These are phyloP conservation scores for Myochromella boudieri DNA, from an alignment of 768 basidiomycete genomes.

Conservation along the genomic window DNA sequence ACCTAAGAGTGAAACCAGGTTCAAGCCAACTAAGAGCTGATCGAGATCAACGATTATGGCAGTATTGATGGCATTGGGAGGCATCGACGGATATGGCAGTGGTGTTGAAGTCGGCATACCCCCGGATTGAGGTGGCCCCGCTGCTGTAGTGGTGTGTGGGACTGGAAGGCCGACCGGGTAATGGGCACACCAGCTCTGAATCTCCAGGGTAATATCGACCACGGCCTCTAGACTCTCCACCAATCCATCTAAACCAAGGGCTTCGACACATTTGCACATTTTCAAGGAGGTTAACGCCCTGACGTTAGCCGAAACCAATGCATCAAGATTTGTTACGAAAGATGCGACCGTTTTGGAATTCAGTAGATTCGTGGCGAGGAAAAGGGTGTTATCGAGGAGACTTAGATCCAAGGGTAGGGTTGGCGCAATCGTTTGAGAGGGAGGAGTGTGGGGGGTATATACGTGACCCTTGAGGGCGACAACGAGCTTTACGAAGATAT, in stretches of 20 bases:
- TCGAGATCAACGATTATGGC: slow-evolving; percentile 25
- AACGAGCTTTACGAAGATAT: slow-evolving; percentile 19
- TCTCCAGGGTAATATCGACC: slow-evolving; percentile 4
- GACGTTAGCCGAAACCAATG: slow-evolving; percentile 5
- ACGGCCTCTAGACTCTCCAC: slow-evolving; percentile 7
- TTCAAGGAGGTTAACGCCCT: neutral
- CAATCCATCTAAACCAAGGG: slow-evolving; percentile 6
- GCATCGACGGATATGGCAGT: neutral
- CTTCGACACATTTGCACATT: slow-evolving; percentile 10
- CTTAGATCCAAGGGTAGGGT: slow-evolving; percentile 1
- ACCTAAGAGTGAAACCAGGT: too few species aligned
- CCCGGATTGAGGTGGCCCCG: neutral
- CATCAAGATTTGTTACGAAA: slow-evolving; percentile 15
- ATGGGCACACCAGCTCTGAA: slow-evolving; percentile 14
- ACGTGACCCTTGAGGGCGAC: slow-evolving; percentile 16
- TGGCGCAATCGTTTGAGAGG: neutral
- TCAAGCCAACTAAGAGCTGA: slow-evolving; percentile 19
- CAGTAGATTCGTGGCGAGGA: slow-evolving; percentile 16
- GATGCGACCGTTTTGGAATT: slow-evolving; percentile 19
- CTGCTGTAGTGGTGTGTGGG: neutral
- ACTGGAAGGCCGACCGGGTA: slow-evolving; percentile 6
- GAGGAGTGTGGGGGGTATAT: neutral
- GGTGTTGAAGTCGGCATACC: too few species aligned
- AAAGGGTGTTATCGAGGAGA: slow-evolving; percentile 13
- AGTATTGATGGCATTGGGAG: slow-evolving; percentile 6